phyloP scores from a whole-genome alignment of 768 basidiomycete species.

The Agaricus bisporus region DNA sequence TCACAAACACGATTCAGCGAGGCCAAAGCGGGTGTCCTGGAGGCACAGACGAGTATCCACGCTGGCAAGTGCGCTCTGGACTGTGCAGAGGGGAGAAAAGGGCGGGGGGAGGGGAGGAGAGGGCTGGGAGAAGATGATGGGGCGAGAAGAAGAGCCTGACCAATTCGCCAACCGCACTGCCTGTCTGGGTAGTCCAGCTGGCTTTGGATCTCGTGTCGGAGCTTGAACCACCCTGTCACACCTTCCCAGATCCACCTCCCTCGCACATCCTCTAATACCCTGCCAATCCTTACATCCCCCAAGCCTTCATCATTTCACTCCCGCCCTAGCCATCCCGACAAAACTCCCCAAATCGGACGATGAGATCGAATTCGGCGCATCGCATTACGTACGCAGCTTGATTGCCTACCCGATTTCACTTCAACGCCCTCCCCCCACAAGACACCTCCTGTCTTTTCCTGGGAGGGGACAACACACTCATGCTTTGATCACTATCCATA shows the following conservation, averaged over 20 bases:
- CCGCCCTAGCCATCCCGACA: neutral
- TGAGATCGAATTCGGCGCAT: conserved; percentile 9
- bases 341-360: conserved; percentile 5
- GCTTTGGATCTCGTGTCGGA: conserved; percentile 13
- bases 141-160: conserved; percentile 13
- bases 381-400: conserved; percentile 9
- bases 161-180: conserved; percentile 11
- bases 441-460: neutral
- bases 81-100: neutral
- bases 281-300: too few species aligned
- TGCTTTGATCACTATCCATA: neutral
- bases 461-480: neutral
- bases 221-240: conserved; percentile 9
- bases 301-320: too few species aligned
- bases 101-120: conserved; percentile 1
- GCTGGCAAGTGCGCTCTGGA: neutral
- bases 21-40: neutral
- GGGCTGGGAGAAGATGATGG: conserved; percentile 9
- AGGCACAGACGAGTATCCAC: neutral
- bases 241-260: neutral
- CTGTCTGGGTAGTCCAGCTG: conserved; percentile 11
- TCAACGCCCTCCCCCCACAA: conserved; percentile 6
- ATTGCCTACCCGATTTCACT: conserved; percentile 12
- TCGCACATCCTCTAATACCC: neutral
- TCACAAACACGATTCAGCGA: conserved; percentile 11